Evolutionary conservation across 176 grass and related monocot species (phyloP), one percentile per base, ranked within the genome.

Genomic region (Aechmea fasciata): DNA sequence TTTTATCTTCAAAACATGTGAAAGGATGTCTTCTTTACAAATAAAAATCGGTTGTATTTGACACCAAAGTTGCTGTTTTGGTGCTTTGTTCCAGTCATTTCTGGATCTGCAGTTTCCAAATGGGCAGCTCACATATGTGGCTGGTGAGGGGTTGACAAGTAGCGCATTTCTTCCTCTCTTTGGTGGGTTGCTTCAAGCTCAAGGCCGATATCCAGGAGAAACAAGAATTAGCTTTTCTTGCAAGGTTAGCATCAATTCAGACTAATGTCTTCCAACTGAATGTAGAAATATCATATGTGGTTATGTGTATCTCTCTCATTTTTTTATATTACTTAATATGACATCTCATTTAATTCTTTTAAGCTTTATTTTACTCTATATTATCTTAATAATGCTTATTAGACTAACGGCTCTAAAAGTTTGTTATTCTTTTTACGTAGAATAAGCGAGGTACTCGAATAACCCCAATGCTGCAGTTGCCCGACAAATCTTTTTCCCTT

Each of bases 101-200:
- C 85, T 99, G 94, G 94, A 99, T 70, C 69, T 93, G 55, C 87
- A 99, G 63, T 99, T 87, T 49, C 90, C 94, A 67, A 93, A 90
- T 77, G 87, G 94, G 64, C 89, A 99, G 69, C 64, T 93, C 28
- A 99, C 89, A 65, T 99, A 99, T 73, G 87, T 84, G 79, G 89
- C 94, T 79, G 84, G 89, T 66, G 94, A 99, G 68, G 94, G 94
- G 47, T 83, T 99, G 67, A 82, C 94, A 18, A 84, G 77, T 81
- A 99, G 77, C 78, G 84, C 79, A 25, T 85, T 93, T 68, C 17
- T 93, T 66, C 89, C 94, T 79, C 68, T 97, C 65, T 80, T 87
- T 81, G 89, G 86, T 49, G 93, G 84, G 63, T 78, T 99, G 65
- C 82, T 93, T 81, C 84, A 99, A 73, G 82, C 84, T 67, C 80